Base-by-base conservation (phyloP, 1,139 yeast genomes). In the Debaryomycetaceae sp. region DNA sequence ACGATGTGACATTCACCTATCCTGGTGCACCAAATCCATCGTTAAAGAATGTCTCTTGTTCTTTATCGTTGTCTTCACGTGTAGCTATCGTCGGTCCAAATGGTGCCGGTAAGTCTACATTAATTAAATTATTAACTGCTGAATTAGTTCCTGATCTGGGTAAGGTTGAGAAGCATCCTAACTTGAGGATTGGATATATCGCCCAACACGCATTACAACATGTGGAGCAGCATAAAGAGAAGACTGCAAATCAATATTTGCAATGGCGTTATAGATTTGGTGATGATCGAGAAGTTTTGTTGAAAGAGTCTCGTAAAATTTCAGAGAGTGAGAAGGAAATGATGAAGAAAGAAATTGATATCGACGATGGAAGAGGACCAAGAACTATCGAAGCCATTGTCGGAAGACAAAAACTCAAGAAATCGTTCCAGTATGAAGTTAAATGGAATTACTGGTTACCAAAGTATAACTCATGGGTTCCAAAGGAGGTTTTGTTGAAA, bases 191-290 rank as follows among this genome's bases (percentile, higher is more conserved):
- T 57, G 98, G 98, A 47, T 92, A 92, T 69, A 92, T 92, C 73
- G 98, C 98, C 17, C 98, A 92, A 73, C 98, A 92, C 56, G 98
- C 98, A 22, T 78, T 92, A 59, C 96, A 89, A 67, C 98, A 92
- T 60, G 98, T 92, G 46, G 95, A 92, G 63, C 85, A 85, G 66
- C 98, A 92, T 70, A 88, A 91, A 67, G 98, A 92, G 64, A 89
- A 89, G 72, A 92, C 98, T 13, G 96, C 98, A 33, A 91, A 89
- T 60, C 98, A 92, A 69, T 92, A 92, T 64, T 75, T 92, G 61
- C 98, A 92, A 72, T 92, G 98, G 98, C 83, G 98, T 70, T 92
- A 91, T 66, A 81, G 87, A 63, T 87, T 89, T 56, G 98, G 98
- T 63, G 98, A 92, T 62, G 98, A 92, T 67, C 88, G 98, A 66